Evolutionary conservation across 495 filamentous ascomycete species (phyloP).

Genomic region (Podospora bellae-mahoneyi): DNA sequence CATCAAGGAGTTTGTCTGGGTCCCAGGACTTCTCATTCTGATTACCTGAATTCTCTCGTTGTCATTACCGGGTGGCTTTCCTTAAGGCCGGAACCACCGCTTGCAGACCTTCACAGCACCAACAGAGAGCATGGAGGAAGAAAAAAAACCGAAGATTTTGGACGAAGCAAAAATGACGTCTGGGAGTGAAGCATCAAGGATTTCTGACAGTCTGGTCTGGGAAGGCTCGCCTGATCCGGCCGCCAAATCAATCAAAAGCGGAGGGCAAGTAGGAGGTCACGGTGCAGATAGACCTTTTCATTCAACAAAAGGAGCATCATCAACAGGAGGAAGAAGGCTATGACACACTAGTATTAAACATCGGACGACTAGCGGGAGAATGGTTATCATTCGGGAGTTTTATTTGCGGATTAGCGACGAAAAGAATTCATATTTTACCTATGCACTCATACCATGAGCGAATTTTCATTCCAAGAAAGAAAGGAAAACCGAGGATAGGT

Average conservation of each 20-base stretch:
- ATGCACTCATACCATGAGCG: no score
- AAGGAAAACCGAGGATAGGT: no score
- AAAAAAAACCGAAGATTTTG: neutral
- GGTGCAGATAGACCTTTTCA: neutral
- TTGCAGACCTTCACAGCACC: neutral
- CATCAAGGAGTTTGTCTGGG: neutral
- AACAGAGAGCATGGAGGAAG: neutral
- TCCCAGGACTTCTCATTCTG: neutral
- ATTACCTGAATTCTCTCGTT: neutral
- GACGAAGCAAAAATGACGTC: neutral
- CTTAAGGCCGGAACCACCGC: neutral
- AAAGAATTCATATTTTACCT: no score
- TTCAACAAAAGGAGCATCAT: no score
- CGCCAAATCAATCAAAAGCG: neutral
- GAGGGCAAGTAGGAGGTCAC: neutral
- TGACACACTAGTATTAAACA: no score
- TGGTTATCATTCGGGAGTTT: no score
- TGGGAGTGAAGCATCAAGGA: neutral
- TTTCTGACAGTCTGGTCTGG: neutral
- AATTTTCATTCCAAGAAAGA: no score
- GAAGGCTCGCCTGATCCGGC: neutral
- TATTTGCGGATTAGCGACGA: no score
- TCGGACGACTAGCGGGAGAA: no score
- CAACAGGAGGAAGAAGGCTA: no score
- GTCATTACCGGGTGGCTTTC: neutral